Conservation (phyloP, 352 stramenopile genomes). For the Pythium rishiriense region DNA sequence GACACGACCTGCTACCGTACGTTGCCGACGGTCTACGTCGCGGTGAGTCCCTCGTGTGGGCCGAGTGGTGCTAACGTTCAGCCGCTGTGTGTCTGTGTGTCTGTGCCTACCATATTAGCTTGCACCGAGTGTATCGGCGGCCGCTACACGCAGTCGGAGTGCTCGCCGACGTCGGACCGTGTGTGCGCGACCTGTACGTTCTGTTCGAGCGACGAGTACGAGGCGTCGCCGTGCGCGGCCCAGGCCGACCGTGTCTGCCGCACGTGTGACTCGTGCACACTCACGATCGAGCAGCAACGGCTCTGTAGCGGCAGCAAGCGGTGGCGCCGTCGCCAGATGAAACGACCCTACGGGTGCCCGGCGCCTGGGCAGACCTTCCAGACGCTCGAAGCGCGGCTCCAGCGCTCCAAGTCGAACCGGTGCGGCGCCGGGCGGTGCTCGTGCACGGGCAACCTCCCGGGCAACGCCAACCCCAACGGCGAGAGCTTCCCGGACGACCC, state of each 20-base stretch:
- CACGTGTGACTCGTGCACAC: conserved; percentile 70
- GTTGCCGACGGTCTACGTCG: too few relatives aligned
- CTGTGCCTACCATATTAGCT: conserved; percentile 30
- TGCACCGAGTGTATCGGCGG: conserved; percentile 64
- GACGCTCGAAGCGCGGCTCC: conserved; percentile 60
- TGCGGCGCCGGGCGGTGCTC: conserved; percentile 75
- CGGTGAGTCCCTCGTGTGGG: too few relatives aligned
- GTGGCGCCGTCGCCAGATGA: conserved; percentile 67
- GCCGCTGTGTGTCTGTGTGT: too few relatives aligned
- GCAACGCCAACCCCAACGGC: conserved; percentile 75
- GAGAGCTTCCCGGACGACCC: conserved; percentile 68
- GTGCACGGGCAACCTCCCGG: conserved; percentile 59
- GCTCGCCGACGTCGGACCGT: conserved; percentile 55
- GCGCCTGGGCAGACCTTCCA: conserved; percentile 48
- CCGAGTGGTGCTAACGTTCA: too few relatives aligned
- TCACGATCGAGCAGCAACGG: conserved; percentile 58
- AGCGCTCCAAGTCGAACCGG: conserved; percentile 65
- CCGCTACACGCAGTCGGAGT: conserved; percentile 45
- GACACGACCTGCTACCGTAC: conserved; percentile 76
- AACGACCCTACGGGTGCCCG: conserved; percentile 70
- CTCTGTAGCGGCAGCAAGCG: conserved; percentile 54
- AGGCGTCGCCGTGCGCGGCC: conserved; percentile 51
- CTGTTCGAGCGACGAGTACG: conserved; percentile 74
- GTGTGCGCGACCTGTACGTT: conserved; percentile 60
- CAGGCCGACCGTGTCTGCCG: conserved; percentile 64